A percentile compares a stretch with the other conserved stretches of the same genome.
phyloP scores from a whole-genome alignment of 2,329 filamentous ascomycete species.

The Xylaria arbuscula region DNA sequence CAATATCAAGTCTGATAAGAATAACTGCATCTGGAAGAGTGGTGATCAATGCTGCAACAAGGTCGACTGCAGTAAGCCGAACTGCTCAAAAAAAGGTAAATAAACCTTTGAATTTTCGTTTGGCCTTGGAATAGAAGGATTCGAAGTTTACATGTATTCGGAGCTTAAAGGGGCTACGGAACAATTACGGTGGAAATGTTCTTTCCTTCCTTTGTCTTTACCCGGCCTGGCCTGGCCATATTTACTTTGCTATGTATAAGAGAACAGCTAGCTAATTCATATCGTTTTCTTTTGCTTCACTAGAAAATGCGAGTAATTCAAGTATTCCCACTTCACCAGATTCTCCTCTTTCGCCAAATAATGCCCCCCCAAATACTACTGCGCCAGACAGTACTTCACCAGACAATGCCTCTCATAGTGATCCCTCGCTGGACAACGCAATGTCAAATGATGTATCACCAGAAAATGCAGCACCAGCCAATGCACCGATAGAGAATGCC shows the following conservation, averaged over 20 bases:
- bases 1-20: conserved; percentile 27
- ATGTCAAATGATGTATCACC: background rate
- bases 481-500: no score
- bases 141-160: background rate
- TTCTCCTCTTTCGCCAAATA: background rate
- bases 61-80: conserved; percentile 20
- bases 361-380: background rate
- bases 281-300: background rate
- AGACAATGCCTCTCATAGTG: background rate
- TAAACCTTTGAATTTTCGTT: conserved; percentile 28
- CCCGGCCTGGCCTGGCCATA: background rate
- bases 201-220: conserved; percentile 6
- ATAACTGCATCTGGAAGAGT: conserved; percentile 34
- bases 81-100: conserved; percentile 28
- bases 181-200: conserved; percentile 7
- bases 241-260: conserved; percentile 16
- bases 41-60: conserved; percentile 32
- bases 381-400: background rate
- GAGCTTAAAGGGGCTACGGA: background rate
- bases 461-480: no score
- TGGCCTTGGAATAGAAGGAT: background rate
- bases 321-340: background rate
- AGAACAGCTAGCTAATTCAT: conserved; percentile 31
- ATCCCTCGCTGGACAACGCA: background rate
- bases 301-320: conserved; percentile 22